Base-by-base conservation (phyloP, 1,139 yeast species). In the Scheffersomyces titani region DNA sequence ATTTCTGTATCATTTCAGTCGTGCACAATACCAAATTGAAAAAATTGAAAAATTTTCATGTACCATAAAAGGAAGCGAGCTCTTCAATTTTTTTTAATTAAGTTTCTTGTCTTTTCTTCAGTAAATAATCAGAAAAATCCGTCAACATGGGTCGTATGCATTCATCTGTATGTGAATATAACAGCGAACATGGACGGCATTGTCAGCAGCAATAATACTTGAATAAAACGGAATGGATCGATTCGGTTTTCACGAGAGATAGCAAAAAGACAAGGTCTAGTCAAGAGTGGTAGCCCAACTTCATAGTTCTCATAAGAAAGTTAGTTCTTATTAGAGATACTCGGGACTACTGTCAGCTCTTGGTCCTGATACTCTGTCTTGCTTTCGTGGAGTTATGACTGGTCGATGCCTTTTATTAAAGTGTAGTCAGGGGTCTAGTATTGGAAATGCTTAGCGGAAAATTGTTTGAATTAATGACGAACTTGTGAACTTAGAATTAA, bases 101-200 rank as follows among this genome's bases (percentile, higher is more conserved):
- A 19, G 19, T 7, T 46, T 6, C 6, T 20, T 6, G 20, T 46
- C n/a, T 46, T 20, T 54, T 61, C 59, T 58, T 58, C 57, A 56
- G 52, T 57, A 46, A 52, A 51, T 56, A 59, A 55, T 57, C 64
- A 65, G 59, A 68, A 68, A 66, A 72, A 80, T 72, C 80, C 75
- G 75, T 77, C 82, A 84, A 80, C 75, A 87, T 87, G 90, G 91
- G 88, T 87, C 89, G 91, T 84, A 83, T 86, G 86, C 91, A 87
- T 83, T 85, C 89, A 80, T 75, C 85, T 78, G 90, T 86, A 86
- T 84, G 90, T 86, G 78, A 68, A 59, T 60, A 58, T 53, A 53
- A 55, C 54, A 56, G 62, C 60, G 61, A 62, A 59, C 58, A 54
- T 58, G 65, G 40, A 30, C 40, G 22, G 49, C 49, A 46, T 46